Conservation (phyloP, 306 rosid species). For the Gynostemma pentaphyllum region DNA sequence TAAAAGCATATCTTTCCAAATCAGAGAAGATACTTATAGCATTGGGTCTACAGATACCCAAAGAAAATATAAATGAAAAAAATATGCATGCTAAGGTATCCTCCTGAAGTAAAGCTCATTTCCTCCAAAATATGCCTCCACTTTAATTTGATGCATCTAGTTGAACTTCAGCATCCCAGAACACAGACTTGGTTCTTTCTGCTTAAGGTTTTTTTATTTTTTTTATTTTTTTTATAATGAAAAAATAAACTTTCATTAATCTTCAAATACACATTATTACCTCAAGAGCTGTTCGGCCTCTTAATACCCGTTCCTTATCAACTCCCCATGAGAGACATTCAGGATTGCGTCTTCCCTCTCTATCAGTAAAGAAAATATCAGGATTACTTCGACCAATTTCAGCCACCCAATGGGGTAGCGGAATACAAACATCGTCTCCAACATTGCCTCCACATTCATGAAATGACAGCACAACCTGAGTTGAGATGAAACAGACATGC, state of each 20-base stretch:
- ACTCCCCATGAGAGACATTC: constrained; percentile 98
- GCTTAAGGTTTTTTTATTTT: not conserved
- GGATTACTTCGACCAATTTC: constrained; percentile 97
- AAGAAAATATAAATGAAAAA: constrained; percentile 1
- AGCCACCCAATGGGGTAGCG: constrained; percentile 95
- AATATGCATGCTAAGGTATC: not conserved
- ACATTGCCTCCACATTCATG: constrained; percentile 99
- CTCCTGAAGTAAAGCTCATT: not conserved
- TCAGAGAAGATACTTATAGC: not conserved
- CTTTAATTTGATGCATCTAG: not conserved
- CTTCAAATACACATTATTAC: constrained; percentile 20
- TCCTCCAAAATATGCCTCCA: not conserved
- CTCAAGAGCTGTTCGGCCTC: constrained; percentile 96
- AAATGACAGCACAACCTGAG: constrained; percentile 83
- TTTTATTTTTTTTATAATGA: not conserved
- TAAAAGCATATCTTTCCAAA: not conserved
- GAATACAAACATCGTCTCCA: constrained; percentile 93
- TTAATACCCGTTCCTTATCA: constrained; percentile 89
- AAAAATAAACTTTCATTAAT: not conserved
- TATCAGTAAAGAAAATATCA: constrained; percentile 85
- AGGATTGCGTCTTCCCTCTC: constrained; percentile 92
- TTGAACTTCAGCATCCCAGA: not conserved
- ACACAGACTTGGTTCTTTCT: not conserved
- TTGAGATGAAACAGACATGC: not conserved
- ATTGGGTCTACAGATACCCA: not conserved